These are phyloP conservation scores for Vitis amurensis DNA, from an alignment of 164 flowering plant species.

Conservation along the genomic window DNA sequence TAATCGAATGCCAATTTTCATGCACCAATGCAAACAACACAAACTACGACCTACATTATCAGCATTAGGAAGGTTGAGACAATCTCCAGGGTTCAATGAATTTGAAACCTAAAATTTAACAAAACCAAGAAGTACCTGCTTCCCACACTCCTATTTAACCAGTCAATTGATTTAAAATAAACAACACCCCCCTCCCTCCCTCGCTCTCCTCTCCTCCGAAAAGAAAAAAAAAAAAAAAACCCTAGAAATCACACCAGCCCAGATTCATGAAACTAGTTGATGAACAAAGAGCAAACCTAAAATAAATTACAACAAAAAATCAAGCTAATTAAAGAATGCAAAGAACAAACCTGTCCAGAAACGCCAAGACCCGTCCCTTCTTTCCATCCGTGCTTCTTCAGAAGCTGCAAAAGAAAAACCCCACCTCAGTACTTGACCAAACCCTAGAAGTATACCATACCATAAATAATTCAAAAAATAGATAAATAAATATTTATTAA, in stretches of 20 bases:
- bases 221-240: neutral
- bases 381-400: constrained; percentile 88
- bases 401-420: constrained; percentile 36
- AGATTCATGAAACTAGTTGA: no score
- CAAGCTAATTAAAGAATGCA: neutral
- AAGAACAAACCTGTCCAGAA: constrained; percentile 57
- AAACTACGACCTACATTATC: no score
- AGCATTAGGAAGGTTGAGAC: neutral
- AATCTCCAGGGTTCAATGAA: neutral
- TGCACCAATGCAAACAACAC: no score
- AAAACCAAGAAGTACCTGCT: neutral
- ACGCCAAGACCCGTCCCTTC: constrained; percentile 89
- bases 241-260: no score
- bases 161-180: neutral
- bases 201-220: no score
- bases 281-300: neutral
- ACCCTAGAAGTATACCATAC: constrained; percentile 1
- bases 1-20: no score
- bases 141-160: neutral
- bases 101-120: neutral
- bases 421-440: neutral
- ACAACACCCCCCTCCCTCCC: no score
- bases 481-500: no score
- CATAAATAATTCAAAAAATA: no score
- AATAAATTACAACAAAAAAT: neutral